Base-by-base conservation (phyloP, 345 rosid species). In the Gynandropsis gynandra region DNA sequence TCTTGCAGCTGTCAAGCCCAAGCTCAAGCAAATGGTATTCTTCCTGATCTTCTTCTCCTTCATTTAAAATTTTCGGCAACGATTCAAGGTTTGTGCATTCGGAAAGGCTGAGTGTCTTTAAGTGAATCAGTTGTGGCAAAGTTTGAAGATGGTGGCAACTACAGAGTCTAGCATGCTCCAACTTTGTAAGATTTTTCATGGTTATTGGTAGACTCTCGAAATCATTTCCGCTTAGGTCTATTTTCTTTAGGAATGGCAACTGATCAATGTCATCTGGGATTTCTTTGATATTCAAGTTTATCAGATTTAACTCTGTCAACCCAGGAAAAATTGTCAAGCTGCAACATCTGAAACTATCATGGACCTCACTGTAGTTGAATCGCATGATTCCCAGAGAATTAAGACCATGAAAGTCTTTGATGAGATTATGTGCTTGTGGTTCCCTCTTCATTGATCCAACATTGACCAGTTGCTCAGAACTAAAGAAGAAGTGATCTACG, bases 1-100 rank as follows among this genome's bases (percentile, higher is more conserved):
- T 60, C 13, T 32, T 60, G 65, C 65, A 51, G 36, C 50, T 51
- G 4, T 60, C 65, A 21, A 60, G 45, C 21, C 19, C 50, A 33
- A 60, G 51, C 45, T 60, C 65, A 60, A 33, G 44, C 50, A 60
- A 60, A 50, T 11, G 0, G 7, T 61, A 52, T 8, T 10, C 27
- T 0, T 43, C 5, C 1, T 7, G 36, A 20, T 31, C 21, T 2
- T 49, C 34, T 49, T 10, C 12, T 5, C 6, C 33, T 21, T 4
- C 10, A 9, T 10, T 10, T 5, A 15, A 48, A 31, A 4, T 48
- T 38, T 0, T 52, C 41, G 52, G n/a, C 21, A 61, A 16, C 1
- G 52, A 33, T 24, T 0, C 44, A 31, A 61, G 58, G 32, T 16
- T 61, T 8, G 12, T 44, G 24, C 59, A 61, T 19, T 52, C 36